Evolutionary conservation across 164 flowering plant genomes (phyloP).

Genomic region (Chimonanthus praecox): DNA sequence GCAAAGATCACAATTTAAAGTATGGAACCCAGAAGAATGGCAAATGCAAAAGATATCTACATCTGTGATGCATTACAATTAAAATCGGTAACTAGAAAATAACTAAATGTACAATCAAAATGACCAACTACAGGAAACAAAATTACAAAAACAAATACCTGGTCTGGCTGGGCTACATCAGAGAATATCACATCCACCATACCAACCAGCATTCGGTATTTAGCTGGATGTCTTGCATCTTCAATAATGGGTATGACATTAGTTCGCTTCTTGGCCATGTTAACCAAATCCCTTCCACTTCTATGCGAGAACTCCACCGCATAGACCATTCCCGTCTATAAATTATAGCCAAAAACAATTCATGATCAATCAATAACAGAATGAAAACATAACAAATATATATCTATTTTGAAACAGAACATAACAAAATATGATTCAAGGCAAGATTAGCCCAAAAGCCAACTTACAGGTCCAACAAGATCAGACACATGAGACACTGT

Average conservation of each 20-base stretch:
- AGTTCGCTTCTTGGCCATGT: slow-evolving; percentile 96
- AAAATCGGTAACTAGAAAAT: too few relatives aligned
- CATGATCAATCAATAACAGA: neutral
- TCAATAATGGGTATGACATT: slow-evolving; percentile 91
- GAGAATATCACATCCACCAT: slow-evolving; percentile 94
- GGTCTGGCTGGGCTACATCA: slow-evolving; percentile 99
- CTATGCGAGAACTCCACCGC: slow-evolving; percentile 98
- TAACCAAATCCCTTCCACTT: slow-evolving; percentile 96
- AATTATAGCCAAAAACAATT: neutral
- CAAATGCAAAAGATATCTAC: neutral
- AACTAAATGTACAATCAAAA: neutral
- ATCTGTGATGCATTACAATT: too few relatives aligned
- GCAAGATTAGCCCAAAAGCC: neutral
- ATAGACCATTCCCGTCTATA: slow-evolving; percentile 74
- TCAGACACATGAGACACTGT: slow-evolving; percentile 98
- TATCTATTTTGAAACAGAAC: too few relatives aligned
- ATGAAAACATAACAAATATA: neutral
- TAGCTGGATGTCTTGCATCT: slow-evolving; percentile 94
- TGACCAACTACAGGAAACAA: neutral
- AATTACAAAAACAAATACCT: slow-evolving; percentile 38
- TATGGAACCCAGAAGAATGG: neutral
- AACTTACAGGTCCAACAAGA: slow-evolving; percentile 94
- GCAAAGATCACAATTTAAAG: neutral
- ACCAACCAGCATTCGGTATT: slow-evolving; percentile 88
- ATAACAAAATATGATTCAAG: too few relatives aligned